Percentiles rank a stretch among this genome's conserved stretches.
These are phyloP conservation scores for Dryas alaskensis DNA, from an alignment of 306 rosid species.

Conservation along the genomic window DNA sequence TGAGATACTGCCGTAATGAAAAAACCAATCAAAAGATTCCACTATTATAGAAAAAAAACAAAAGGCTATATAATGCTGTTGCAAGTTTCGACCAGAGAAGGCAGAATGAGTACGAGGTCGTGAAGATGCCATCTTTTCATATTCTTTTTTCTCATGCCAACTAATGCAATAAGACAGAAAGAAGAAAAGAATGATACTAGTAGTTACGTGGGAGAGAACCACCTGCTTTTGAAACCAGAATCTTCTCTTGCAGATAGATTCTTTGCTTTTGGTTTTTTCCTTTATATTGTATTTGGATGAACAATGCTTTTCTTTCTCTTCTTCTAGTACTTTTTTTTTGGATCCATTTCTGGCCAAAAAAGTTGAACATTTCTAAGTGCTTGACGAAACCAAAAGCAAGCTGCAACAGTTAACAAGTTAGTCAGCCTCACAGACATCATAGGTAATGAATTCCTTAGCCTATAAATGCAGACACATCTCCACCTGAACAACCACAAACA, in stretches of 20 bases:
- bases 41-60: no score
- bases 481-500: not conserved
- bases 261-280: constrained; percentile 44
- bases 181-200: constrained; percentile 64
- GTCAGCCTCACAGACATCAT: not conserved
- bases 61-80: no score
- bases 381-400: constrained; percentile 28
- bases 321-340: constrained; percentile 1
- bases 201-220: constrained; percentile 33
- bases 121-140: constrained; percentile 25
- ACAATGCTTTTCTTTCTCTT: not conserved
- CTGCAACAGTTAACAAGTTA: not conserved
- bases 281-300: constrained; percentile 12
- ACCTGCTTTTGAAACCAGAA: constrained; percentile 31
- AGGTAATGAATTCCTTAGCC: not conserved
- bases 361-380: constrained; percentile 3
- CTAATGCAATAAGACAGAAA: constrained; percentile 20
- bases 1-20: no score
- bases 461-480: constrained; percentile 28
- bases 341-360: constrained; percentile 17
- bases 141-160: constrained; percentile 25
- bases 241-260: constrained; percentile 24
- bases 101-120: not conserved
- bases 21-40: no score
- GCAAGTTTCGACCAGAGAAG: no score